phyloP scores from a whole-genome alignment of 2,329 filamentous ascomycete genomes.

The Ophiostoma populinum region DNA sequence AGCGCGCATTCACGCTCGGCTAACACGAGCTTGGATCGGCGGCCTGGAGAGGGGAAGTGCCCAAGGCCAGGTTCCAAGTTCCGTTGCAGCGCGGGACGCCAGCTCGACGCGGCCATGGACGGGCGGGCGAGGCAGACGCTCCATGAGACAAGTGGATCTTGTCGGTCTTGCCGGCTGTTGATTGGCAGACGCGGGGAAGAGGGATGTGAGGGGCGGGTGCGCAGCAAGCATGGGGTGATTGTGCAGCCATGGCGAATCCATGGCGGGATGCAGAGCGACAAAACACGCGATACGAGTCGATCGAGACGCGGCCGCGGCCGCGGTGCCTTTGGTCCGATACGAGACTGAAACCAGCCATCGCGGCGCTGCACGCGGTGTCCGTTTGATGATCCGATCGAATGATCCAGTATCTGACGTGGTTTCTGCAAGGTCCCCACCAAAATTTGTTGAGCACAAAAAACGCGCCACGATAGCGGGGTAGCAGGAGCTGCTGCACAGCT shows the following conservation, averaged over 20 bases:
- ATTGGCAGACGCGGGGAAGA: neutral
- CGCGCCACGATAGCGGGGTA: constrained; percentile 2
- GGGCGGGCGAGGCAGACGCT: no score
- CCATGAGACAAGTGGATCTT: neutral
- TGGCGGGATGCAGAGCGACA: no score
- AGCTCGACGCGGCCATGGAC: constrained; percentile 1
- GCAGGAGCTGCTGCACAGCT: neutral
- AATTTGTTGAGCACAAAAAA: neutral
- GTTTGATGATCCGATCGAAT: neutral
- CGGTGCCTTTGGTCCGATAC: no score
- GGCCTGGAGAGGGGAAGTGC: constrained; percentile 1
- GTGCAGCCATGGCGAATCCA: no score
- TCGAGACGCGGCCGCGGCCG: no score
- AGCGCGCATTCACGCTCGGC: neutral
- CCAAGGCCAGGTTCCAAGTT: no score
- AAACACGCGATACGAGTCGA: no score
- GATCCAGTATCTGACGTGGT: no score
- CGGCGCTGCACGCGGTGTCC: neutral
- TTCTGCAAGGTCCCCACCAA: neutral
- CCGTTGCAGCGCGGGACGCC: no score
- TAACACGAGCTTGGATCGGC: neutral
- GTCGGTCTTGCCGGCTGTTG: neutral
- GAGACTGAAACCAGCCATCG: neutral
- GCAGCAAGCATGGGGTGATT: neutral
- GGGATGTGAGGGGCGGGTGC: neutral